Conservation (phyloP, 768 basidiomycete species). For the Boletellus sp. region DNA sequence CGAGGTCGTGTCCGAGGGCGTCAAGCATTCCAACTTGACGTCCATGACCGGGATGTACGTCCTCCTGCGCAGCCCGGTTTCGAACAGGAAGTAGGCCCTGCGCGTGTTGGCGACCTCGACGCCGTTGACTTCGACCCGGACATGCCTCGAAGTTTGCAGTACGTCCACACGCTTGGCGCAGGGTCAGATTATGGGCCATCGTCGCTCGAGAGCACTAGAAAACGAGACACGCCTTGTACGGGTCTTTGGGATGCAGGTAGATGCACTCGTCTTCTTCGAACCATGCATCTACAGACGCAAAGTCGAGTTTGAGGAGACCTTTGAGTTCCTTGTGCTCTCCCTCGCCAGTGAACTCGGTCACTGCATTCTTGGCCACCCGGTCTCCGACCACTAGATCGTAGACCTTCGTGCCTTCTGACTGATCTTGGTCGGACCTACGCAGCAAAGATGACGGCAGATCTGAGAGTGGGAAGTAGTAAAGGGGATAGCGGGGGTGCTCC, state of each 20-base stretch:
- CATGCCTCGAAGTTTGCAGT: conserved; percentile 55
- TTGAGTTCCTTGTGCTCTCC: conserved; percentile 36
- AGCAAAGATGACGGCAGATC: conserved; percentile 46
- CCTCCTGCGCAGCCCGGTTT: conserved; percentile 53
- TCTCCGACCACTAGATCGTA: conserved; percentile 48
- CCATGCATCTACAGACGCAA: conserved; percentile 55
- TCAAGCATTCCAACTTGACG: conserved; percentile 47
- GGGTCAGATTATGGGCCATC: not conserved
- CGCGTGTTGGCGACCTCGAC: conserved; percentile 58
- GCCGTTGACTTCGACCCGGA: conserved; percentile 59
- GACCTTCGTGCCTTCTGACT: conserved; percentile 29
- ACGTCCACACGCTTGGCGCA: conserved; percentile 55
- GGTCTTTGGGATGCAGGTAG: conserved; percentile 60
- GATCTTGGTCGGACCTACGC: conserved; percentile 25
- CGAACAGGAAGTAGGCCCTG: conserved; percentile 52
- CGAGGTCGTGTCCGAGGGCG: conserved; percentile 43
- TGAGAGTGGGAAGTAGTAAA: conserved; percentile 48
- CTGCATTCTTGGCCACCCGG: conserved; percentile 37
- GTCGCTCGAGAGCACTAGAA: not conserved
- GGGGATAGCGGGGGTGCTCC: conserved; percentile 51
- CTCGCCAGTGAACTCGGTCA: conserved; percentile 30
- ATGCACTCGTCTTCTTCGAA: conserved; percentile 68
- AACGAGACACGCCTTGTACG: conserved; percentile 52
- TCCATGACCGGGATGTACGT: conserved; percentile 62
- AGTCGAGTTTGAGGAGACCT: conserved; percentile 48